phyloP scores from a whole-genome alignment of 352 stramenopile species.

The Blastocystis sp. region DNA sequence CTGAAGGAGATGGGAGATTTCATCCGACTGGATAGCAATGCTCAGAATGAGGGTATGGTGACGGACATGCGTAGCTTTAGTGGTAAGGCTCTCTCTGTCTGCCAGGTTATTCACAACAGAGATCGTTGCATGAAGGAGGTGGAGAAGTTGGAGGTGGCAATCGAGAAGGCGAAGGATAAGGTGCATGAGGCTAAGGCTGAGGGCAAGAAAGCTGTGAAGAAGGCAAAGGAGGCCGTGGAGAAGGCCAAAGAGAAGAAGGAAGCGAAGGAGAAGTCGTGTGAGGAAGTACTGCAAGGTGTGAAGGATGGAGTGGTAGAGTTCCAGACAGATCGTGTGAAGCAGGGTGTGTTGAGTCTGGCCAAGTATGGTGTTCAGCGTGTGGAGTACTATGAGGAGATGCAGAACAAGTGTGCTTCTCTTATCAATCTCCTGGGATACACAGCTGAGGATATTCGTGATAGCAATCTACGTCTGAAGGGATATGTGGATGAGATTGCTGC shows the following conservation, averaged over 20 bases:
- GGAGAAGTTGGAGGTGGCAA: constrained; percentile 30
- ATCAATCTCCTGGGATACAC: constrained; percentile 58
- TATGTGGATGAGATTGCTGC: constrained; percentile 17
- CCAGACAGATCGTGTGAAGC: constrained; percentile 47
- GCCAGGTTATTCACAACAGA: constrained; percentile 54
- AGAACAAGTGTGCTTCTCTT: constrained; percentile 44
- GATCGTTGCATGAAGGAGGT: constrained; percentile 43
- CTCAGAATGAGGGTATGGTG: constrained; percentile 45
- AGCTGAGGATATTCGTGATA: constrained; percentile 34
- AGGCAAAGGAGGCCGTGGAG: constrained; percentile 58
- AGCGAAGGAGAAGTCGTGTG: constrained; percentile 40
- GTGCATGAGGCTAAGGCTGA: constrained; percentile 53
- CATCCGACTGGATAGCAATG: constrained; percentile 27
- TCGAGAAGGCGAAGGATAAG: constrained; percentile 55
- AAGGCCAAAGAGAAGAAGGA: constrained; percentile 54
- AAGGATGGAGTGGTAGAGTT: constrained; percentile 59
- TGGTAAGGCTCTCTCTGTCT: constrained; percentile 56
- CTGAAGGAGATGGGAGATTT: constrained; percentile 41
- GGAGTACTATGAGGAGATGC: constrained; percentile 41
- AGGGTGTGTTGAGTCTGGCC: neutral
- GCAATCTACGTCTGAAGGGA: constrained; percentile 23
- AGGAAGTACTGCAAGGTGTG: constrained; percentile 48
- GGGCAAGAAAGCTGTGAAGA: constrained; percentile 60
- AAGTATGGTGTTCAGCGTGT: neutral
- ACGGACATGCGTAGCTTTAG: constrained; percentile 31